These are phyloP conservation scores for Extremus antarcticus DNA, from an alignment of 495 filamentous ascomycete species.

Conservation along the genomic window DNA sequence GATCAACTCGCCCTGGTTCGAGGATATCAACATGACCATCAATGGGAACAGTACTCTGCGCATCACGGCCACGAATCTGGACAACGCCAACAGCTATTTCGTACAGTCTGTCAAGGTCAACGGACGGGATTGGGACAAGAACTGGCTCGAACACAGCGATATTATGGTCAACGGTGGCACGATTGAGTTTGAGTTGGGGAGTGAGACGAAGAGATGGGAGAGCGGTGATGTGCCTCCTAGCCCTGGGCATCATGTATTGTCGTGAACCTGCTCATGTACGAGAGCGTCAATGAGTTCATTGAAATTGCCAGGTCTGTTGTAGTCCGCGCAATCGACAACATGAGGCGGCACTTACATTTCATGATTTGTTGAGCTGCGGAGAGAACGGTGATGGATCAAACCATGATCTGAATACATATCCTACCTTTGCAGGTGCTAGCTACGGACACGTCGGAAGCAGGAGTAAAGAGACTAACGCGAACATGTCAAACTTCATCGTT, in stretches of 20 bases:
- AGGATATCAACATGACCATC: slow-evolving; percentile 27
- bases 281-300: too few relatives aligned
- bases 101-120: slow-evolving; percentile 30
- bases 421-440: too few relatives aligned
- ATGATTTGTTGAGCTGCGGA: too few relatives aligned
- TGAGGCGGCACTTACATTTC: too few relatives aligned
- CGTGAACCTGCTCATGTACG: too few relatives aligned
- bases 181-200: slow-evolving; percentile 26
- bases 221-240: slow-evolving; percentile 26
- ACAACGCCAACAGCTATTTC: slow-evolving; percentile 26
- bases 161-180: slow-evolving; percentile 28
- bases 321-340: too few relatives aligned
- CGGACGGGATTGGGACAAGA: slow-evolving; percentile 25
- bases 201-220: slow-evolving; percentile 25
- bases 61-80: slow-evolving; percentile 24
- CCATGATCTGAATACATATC: too few relatives aligned
- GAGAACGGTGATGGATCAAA: too few relatives aligned
- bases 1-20: slow-evolving; percentile 27
- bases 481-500: too few relatives aligned
- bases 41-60: slow-evolving; percentile 21
- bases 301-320: too few relatives aligned
- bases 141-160: slow-evolving; percentile 29
- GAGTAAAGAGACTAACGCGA: too few relatives aligned
- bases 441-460: too few relatives aligned
- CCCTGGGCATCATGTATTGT: slow-evolving; percentile 22